A percentile compares a stretch with the other conserved stretches of the same genome.
These are phyloP conservation scores for Saccharomyces paradoxus DNA, from an alignment of 805 yeast genomes.

Conservation along the genomic window DNA sequence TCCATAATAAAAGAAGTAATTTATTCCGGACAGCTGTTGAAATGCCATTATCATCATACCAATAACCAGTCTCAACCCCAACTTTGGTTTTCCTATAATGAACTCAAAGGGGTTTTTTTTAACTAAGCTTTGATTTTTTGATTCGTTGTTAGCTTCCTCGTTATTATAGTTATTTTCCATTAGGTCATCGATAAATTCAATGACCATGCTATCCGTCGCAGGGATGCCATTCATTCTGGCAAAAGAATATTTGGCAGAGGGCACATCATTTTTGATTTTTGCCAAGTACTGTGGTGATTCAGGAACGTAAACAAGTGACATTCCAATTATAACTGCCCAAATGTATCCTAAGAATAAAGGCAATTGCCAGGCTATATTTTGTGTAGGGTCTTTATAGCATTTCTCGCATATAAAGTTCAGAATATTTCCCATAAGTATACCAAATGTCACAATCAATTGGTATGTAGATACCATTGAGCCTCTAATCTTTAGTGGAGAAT, in stretches of 20 bases:
- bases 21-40: conserved; percentile 57
- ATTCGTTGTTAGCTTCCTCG: conserved; percentile 19
- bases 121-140: not conserved
- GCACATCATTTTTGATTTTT: conserved; percentile 38
- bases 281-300: conserved; percentile 60
- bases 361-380: conserved; percentile 56
- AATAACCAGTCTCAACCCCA: conserved; percentile 40
- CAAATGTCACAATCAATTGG: conserved; percentile 57
- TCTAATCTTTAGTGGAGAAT: conserved; percentile 57
- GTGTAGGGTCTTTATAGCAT: conserved; percentile 16
- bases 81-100: conserved; percentile 53
- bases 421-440: conserved; percentile 61
- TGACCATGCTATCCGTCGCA: conserved; percentile 39
- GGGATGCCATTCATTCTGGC: conserved; percentile 45
- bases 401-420: conserved; percentile 47
- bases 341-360: conserved; percentile 47
- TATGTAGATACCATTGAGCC: conserved; percentile 59
- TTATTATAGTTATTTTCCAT: conserved; percentile 40
- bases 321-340: conserved; percentile 38
- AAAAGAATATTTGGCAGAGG: conserved; percentile 47
- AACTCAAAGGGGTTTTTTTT: conserved; percentile 34
- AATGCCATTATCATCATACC: conserved; percentile 54
- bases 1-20: conserved; percentile 61
- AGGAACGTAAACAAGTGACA: conserved; percentile 60
- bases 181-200: conserved; percentile 37